Base-by-base conservation (phyloP, 371 early-diverging fungal species). In the Mucor indicus region DNA sequence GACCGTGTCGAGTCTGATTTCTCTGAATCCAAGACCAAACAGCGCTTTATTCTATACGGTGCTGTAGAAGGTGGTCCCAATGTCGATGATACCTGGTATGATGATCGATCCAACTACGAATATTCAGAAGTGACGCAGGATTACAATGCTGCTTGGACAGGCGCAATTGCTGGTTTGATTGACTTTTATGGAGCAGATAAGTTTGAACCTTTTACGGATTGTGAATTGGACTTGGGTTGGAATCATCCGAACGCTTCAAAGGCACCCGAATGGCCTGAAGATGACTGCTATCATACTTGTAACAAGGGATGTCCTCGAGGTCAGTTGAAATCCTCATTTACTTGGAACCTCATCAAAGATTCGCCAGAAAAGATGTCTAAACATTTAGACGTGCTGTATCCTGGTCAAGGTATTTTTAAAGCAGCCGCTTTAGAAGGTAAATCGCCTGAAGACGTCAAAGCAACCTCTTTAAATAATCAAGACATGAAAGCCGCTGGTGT, bases 81-180 rank as follows among this genome's bases (percentile, higher is more conserved):
- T 19, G 50, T 67, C 4, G 75, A 75, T 39, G 81, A 81, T 47
- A 61, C 62, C 9, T 81, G 73, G 62, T 67, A 77, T 22, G 81
- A 81, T 44, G 75, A 79, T 44, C 77, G 79, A 15, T 56, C 73
- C 46, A 71, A 75, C 33, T 75, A 75, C 35, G 75, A 75, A 51
- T 75, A 62, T 38, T 75, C 75, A 21, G 75, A 75, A 59, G 75
- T 75, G 10, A 77, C 79, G 12, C 81, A 81, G 41, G 81, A 81
- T 48, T 81, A 79, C 60, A 81, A 77, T 60, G 76, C 79, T 3
- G 81, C 72, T 21, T 77, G 74, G 64, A 70, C 77, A 3, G 75
- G 77, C 21, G 75, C 75, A 1, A 62, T 74, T 38, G 79, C 81
- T 17, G 81, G 79, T 21, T 32, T 79, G 38, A 75, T 81, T 40